A percentile compares a stretch with the other conserved stretches of the same genome.
phyloP scores from a whole-genome alignment of 495 filamentous ascomycete species.

The Poronia punctata region DNA sequence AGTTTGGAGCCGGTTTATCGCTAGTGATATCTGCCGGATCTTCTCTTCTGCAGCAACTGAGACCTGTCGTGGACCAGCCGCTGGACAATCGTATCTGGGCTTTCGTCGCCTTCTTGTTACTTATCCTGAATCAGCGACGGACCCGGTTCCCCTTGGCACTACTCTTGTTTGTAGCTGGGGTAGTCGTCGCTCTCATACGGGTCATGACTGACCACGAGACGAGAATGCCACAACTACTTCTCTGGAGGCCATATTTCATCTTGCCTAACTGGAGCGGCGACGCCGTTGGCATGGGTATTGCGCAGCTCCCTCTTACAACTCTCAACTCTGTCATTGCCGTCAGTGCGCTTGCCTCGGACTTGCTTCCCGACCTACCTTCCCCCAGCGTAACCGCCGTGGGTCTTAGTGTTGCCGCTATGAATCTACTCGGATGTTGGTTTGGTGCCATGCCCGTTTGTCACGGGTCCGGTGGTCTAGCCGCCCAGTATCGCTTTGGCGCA shows the following conservation, averaged over 20 bases:
- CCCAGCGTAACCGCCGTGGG: slow-evolving; percentile 69
- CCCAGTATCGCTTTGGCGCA: slow-evolving; percentile 83
- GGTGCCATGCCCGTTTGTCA: slow-evolving; percentile 95
- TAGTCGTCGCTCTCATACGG: slow-evolving; percentile 48
- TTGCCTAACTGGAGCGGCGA: slow-evolving; percentile 34
- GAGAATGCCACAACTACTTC: slow-evolving; percentile 38
- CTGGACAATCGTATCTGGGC: slow-evolving; percentile 71
- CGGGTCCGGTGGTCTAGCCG: slow-evolving; percentile 83
- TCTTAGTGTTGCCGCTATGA: slow-evolving; percentile 73
- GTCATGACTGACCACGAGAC: slow-evolving; percentile 13
- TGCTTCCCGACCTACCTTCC: slow-evolving; percentile 59
- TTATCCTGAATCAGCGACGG: slow-evolving; percentile 55
- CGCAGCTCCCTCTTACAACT: slow-evolving; percentile 82
- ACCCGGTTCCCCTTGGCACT: slow-evolving; percentile 70
- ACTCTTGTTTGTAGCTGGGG: slow-evolving; percentile 56
- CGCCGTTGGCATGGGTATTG: slow-evolving; percentile 54
- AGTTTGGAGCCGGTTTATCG: slow-evolving; percentile 80
- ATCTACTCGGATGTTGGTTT: slow-evolving; percentile 80
- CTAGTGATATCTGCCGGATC: slow-evolving; percentile 68
- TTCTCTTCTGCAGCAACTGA: slow-evolving; percentile 51
- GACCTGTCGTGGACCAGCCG: slow-evolving; percentile 44
- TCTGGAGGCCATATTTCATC: slow-evolving; percentile 43
- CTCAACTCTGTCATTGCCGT: slow-evolving; percentile 89
- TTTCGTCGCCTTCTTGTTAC: slow-evolving; percentile 57
- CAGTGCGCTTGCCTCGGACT: slow-evolving; percentile 61